Base-by-base conservation (phyloP, 768 basidiomycete genomes). In the Calvatia gigantea region DNA sequence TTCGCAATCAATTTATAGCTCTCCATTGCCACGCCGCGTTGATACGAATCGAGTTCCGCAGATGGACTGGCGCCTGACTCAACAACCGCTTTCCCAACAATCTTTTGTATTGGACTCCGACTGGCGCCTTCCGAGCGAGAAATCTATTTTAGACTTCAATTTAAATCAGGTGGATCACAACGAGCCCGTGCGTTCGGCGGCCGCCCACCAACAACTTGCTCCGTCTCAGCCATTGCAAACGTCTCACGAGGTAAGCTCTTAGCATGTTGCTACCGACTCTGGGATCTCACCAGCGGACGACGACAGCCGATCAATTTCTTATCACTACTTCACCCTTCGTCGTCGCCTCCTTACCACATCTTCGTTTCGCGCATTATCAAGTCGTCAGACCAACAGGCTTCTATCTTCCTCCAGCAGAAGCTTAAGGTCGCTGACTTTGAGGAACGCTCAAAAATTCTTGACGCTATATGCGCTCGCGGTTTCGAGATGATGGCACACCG, bases 401-500 rank as follows among this genome's bases (percentile, higher is more conserved):
- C 89, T 12, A 93, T 93, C 51, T 94, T 94, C 64, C 75, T 94
- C 37, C 91, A 93, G 65, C 91, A 94, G 65, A 94, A 94, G 65
- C 79, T 94, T 63, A 94, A 94, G 68, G 89, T 91, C 15, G 91
- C 91, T 3, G 88, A 91, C 61, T 60, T 77, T 17, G 81, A 85
- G 48, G 91, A 93, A 65, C 77, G 91, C 2, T 80, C 79, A 4
- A 91, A 90, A 69, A 93, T 94, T 42, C 86, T 94, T 14, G 89
- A 92, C 63, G 91, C 91, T 44, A 93, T 93, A 54, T 91, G 89
- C 58, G 78, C 83, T 37, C 81, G 85, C 11, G 91, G 91, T 1
- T 90, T 89, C 59, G 91, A 94, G 67, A 93, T 93, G 91, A 94
- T 94, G 91, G 91, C 89, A 55, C 87, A 91, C 67, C 78, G 89